Evolutionary conservation across 257 asterid species (phyloP), one percentile per base, ranked within the genome.

Genomic region (Eustoma russellianum): DNA sequence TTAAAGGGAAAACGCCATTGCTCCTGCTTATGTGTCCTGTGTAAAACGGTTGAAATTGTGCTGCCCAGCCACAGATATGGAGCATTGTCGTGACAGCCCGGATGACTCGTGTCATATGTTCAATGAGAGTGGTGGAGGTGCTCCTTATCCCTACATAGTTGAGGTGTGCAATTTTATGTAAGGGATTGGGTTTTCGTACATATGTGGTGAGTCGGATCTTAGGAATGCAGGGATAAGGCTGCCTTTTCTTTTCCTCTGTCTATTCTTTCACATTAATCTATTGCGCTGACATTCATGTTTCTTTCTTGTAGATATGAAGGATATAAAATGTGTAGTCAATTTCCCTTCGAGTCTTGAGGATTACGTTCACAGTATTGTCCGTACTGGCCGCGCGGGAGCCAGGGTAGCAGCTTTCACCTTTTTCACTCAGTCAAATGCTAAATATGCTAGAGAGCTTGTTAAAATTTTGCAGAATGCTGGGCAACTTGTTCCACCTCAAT

Each of bases 131-230:
- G 71, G 85, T 67, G 79, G 76, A 80, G 79, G 77, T 72, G 94
- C 82, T 82, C 82, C 88, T 88, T 88, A 88, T 88, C 97, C 97
- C 92, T 88, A 94, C 94, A 81, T 82, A 77, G 82, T 83, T 75
- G 78, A 73, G 96, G 93, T 90, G 84, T 85, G 93, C 93, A 86
- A 85, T 78, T 83, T 63, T 74, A 52, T 38, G 65, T 55, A 60
- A 64, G 71, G 77, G 77, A 72, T 83, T 85, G 9, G 81, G 83
- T 81, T 79, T 72, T 85, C 91, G 66, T 71, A 58, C 67, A 73
- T 62, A 54, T 48, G 50, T 46, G 76, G 60, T 79, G 73, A 33
- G 69, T 79, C 63, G 80, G 79, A 75, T 83, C 90, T 63, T 74
- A 71, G 71, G 79, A 65, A 50, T 76, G 94, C 96, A 82, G 98